phyloP scores from a whole-genome alignment of 163 green algal genomes.

The Chlamydomonas reinhardtii region DNA sequence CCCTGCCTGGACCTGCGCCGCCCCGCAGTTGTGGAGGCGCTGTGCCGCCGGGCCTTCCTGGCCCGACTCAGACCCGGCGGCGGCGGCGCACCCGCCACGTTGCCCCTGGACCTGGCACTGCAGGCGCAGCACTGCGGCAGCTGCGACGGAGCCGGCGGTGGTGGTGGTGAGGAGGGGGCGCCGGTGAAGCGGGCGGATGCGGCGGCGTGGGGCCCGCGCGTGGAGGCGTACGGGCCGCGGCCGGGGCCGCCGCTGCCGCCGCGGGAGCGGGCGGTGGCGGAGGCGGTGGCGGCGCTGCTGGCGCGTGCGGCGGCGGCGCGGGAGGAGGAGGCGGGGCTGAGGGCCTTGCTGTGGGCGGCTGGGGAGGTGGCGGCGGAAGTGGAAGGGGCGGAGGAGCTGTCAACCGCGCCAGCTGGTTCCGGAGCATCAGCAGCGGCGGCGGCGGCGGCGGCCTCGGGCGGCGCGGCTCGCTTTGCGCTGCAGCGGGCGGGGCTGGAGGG shows the following conservation, averaged over 20 bases:
- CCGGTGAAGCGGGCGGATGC: too few relatives aligned
- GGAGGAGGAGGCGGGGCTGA: neutral
- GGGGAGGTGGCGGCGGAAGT: neutral
- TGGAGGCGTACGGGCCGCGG: neutral
- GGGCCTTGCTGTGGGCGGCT: neutral
- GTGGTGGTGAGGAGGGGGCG: too few relatives aligned
- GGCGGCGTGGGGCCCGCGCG: too few relatives aligned
- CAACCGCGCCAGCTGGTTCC: too few relatives aligned
- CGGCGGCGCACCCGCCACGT: too few relatives aligned
- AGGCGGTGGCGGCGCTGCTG: slow-evolving; percentile 2
- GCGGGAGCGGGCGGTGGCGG: neutral
- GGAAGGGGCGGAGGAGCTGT: neutral
- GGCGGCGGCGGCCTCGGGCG: neutral
- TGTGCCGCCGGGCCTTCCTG: slow-evolving; percentile 11
- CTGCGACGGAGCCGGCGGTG: too few relatives aligned
- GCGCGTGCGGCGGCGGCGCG: neutral
- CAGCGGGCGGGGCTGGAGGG: slow-evolving; percentile 23
- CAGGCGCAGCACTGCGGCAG: neutral
- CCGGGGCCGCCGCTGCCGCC: neutral
- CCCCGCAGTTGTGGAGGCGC: neutral
- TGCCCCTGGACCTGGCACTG: neutral
- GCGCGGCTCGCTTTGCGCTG: slow-evolving; percentile 20
- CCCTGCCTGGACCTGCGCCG: neutral
- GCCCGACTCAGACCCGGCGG: neutral
- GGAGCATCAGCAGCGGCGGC: too few relatives aligned